A percentile compares a stretch with the other conserved stretches of the same genome.
phyloP scores from a whole-genome alignment of 2,329 filamentous ascomycete species.

The Aspergillus sp. region DNA sequence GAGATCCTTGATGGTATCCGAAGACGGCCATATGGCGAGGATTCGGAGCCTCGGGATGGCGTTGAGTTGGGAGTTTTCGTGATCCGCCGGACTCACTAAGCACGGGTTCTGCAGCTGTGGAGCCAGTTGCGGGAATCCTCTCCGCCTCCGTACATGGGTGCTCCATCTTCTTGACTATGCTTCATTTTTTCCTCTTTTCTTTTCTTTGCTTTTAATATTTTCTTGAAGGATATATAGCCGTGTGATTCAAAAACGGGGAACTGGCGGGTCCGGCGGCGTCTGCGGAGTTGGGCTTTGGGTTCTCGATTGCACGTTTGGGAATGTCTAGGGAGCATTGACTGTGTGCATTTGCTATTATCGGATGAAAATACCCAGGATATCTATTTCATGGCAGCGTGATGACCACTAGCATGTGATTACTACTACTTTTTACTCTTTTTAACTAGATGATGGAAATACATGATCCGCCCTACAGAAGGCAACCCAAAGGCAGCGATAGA shows the following conservation, averaged over 20 bases:
- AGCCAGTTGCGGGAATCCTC: neutral
- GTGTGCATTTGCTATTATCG: slow-evolving; percentile 17
- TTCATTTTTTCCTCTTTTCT: no score
- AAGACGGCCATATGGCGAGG: slow-evolving; percentile 50
- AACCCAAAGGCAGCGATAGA: neutral
- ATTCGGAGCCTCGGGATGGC: slow-evolving; percentile 46
- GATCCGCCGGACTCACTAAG: slow-evolving; percentile 46
- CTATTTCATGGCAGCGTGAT: slow-evolving; percentile 21
- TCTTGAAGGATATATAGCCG: slow-evolving; percentile 16
- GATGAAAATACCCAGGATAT: slow-evolving; percentile 37
- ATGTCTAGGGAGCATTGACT: slow-evolving; percentile 23
- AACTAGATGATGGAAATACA: slow-evolving; percentile 22
- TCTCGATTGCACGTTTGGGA: slow-evolving; percentile 14
- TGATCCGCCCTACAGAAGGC: slow-evolving; percentile 1
- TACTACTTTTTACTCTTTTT: neutral
- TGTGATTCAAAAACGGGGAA: slow-evolving; percentile 14
- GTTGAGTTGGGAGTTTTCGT: slow-evolving; percentile 54
- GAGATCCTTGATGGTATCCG: slow-evolving; percentile 62
- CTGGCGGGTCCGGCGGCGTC: slow-evolving; percentile 14
- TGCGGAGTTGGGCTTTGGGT: slow-evolving; percentile 10
- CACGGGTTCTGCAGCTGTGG: neutral
- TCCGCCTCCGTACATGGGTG: neutral
- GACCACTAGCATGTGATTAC: slow-evolving; percentile 14
- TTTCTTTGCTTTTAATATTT: slow-evolving; percentile 5
- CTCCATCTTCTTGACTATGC: neutral